phyloP scores from a whole-genome alignment of 176 grass and related monocot species.

The Cymbopogon citratus region DNA sequence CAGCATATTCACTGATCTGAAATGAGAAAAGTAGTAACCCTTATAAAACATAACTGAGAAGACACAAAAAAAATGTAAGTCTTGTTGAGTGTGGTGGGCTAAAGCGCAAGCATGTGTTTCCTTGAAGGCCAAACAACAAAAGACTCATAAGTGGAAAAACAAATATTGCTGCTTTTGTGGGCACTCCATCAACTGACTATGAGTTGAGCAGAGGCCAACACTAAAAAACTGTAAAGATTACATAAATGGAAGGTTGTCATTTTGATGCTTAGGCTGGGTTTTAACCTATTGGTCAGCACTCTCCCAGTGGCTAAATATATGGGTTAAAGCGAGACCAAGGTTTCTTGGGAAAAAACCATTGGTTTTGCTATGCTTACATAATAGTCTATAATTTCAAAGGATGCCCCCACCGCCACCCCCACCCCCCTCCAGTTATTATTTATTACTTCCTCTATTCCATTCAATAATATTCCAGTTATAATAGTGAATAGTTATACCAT shows the following conservation, averaged over 20 bases:
- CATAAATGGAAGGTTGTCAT: background rate
- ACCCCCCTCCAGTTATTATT: background rate
- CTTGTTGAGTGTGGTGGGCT: background rate
- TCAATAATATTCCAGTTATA: background rate
- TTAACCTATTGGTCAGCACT: background rate
- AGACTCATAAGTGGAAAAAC: background rate
- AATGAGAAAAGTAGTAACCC: constrained; percentile 26
- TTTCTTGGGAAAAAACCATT: background rate
- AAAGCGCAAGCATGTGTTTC: background rate
- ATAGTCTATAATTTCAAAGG: background rate
- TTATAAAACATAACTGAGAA: constrained; percentile 1
- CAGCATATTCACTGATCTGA: constrained; percentile 84
- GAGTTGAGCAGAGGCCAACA: background rate
- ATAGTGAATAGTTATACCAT: background rate
- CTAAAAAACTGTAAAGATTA: background rate
- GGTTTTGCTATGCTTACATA: background rate
- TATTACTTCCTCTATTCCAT: background rate
- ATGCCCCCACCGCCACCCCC: background rate
- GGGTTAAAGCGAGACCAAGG: background rate
- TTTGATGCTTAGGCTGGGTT: background rate
- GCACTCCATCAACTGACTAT: background rate
- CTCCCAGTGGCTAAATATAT: background rate
- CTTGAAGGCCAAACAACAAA: background rate
- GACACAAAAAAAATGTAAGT: background rate
- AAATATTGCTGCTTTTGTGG: background rate